These are phyloP conservation scores for Fusarium humuli DNA, from an alignment of 2,329 filamentous ascomycete genomes.

Conservation along the genomic window DNA sequence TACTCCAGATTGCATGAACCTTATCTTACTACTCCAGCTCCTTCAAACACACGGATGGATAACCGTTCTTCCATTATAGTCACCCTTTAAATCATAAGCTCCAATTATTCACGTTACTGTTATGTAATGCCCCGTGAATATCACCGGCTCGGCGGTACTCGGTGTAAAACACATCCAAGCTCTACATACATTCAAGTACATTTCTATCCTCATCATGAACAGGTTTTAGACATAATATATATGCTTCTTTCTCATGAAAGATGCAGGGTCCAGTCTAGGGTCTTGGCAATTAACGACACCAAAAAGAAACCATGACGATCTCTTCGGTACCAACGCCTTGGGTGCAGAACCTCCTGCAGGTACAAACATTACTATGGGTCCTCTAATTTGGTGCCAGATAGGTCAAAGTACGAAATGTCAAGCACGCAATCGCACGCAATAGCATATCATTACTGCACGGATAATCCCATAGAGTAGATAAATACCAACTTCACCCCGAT, in stretches of 20 bases:
- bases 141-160: slow-evolving; percentile 22
- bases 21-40: not conserved
- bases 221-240: not conserved
- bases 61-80: not conserved
- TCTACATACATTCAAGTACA: not conserved
- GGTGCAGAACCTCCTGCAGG: slow-evolving; percentile 7
- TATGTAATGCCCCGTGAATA: slow-evolving; percentile 16
- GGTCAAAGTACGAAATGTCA: not conserved
- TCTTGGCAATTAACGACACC: not conserved
- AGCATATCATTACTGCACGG: not conserved
- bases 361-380: slow-evolving; percentile 12
- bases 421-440: slow-evolving; percentile 35
- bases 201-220: not conserved
- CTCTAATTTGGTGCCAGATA: slow-evolving; percentile 3
- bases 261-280: not conserved
- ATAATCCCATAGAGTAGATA: not conserved
- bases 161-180: not conserved
- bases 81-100: not conserved
- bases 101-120: slow-evolving; percentile 15
- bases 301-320: not conserved
- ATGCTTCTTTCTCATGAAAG: not conserved
- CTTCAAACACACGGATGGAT: not conserved
- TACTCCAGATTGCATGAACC: not conserved
- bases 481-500: not conserved
- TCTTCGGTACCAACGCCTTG: not conserved